Evolutionary conservation across 139 green algal species (phyloP).

Genomic region (Eudorina sp.): DNA sequence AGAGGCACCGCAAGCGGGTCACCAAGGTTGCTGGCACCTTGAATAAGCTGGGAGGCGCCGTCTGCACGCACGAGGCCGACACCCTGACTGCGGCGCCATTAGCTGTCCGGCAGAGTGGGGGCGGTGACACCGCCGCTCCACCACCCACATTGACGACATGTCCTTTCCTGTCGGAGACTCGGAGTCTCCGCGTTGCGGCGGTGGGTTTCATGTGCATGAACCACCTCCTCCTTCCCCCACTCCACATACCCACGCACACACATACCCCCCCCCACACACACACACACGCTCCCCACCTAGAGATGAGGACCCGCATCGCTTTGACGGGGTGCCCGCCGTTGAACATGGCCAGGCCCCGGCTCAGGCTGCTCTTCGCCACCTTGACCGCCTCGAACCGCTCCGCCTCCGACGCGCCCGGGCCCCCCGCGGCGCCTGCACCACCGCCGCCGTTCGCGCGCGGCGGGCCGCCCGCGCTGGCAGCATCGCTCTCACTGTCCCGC

Average conservation of each 20-base stretch:
- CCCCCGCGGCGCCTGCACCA: not conserved
- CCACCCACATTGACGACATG: too few relatives aligned
- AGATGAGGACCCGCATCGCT: constrained; percentile 55
- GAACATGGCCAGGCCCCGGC: constrained; percentile 82
- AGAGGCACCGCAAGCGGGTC: too few relatives aligned
- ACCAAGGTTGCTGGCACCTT: too few relatives aligned
- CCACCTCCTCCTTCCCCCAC: not conserved
- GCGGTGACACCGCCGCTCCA: too few relatives aligned
- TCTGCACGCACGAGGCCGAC: too few relatives aligned
- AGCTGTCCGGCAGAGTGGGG: too few relatives aligned
- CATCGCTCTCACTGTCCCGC: not conserved
- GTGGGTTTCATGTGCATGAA: too few relatives aligned
- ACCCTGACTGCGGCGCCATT: too few relatives aligned
- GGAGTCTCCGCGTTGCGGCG: too few relatives aligned
- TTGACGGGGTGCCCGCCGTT: constrained; percentile 73
- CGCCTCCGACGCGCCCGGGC: constrained; percentile 61
- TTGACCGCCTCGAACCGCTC: constrained; percentile 81
- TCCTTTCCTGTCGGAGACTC: too few relatives aligned
- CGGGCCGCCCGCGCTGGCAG: not conserved
- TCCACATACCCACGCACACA: not conserved
- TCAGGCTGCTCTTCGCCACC: constrained; percentile 78
- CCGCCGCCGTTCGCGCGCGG: not conserved
- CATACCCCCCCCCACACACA: not conserved
- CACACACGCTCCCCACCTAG: constrained; percentile 2
- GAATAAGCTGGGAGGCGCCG: too few relatives aligned